Conservation (phyloP, 2,329 filamentous ascomycete species). For the Fusarium secorum region DNA sequence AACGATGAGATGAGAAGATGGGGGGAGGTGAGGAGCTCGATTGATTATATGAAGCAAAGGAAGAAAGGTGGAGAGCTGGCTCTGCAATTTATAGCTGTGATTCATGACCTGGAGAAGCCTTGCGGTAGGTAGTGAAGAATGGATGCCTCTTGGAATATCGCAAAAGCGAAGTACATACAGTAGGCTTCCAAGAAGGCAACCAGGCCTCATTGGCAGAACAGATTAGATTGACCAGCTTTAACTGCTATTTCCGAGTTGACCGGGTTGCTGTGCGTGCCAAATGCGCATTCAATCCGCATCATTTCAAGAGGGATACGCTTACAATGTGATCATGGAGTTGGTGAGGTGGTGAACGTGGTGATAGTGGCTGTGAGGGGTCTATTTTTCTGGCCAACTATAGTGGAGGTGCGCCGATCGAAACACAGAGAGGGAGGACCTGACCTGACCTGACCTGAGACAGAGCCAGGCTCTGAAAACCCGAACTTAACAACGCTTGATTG, state of each 20-base stretch:
- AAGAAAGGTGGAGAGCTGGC: background rate
- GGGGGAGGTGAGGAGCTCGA: background rate
- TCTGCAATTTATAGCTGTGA: conserved; percentile 4
- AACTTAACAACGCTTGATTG: conserved; percentile 16
- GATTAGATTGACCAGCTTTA: background rate
- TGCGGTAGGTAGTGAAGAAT: background rate
- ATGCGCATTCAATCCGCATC: background rate
- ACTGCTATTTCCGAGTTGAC: background rate
- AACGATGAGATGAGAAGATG: background rate
- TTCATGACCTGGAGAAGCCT: conserved; percentile 1
- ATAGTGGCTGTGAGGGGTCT: conserved; percentile 24
- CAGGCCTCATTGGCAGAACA: background rate
- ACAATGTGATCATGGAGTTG: background rate
- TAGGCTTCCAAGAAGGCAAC: background rate
- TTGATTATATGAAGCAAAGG: background rate
- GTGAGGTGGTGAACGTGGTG: background rate
- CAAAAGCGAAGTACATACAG: conserved; percentile 27
- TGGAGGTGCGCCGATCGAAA: conserved; percentile 16
- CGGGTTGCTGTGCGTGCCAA: background rate
- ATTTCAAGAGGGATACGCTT: background rate
- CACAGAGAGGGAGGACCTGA: background rate
- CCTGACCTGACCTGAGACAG: background rate
- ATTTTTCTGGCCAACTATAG: conserved; percentile 7
- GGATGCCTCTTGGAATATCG: conserved; percentile 1
- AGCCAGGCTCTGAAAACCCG: background rate